Evolutionary conservation across 495 filamentous ascomycete species (phyloP).

Genomic region (Neurospora sp.): DNA sequence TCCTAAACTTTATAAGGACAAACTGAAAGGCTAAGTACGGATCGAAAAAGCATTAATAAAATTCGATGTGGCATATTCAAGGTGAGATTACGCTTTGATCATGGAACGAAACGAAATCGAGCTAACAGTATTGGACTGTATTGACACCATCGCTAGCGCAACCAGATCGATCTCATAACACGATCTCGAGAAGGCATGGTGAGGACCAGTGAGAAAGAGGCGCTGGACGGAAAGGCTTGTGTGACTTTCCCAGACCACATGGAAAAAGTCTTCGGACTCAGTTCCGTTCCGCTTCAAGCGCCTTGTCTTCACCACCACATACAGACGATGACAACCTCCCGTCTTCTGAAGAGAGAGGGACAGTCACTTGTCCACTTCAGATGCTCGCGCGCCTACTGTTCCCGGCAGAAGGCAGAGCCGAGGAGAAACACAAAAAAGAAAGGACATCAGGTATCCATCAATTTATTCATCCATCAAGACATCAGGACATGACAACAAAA

Average conservation of each 20-base stretch:
- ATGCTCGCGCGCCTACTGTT: neutral
- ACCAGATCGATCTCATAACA: neutral
- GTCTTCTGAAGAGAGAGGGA: neutral
- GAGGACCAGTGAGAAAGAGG: neutral
- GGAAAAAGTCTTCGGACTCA: neutral
- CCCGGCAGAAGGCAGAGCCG: neutral
- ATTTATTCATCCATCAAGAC: neutral
- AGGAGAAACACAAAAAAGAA: neutral
- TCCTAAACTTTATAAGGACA: too few species aligned
- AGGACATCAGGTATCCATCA: neutral
- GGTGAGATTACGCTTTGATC: too few species aligned
- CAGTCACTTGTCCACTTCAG: neutral
- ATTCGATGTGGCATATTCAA: too few species aligned
- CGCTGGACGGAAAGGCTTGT: neutral
- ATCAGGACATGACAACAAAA: neutral
- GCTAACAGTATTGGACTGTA: too few species aligned
- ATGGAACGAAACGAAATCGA: too few species aligned
- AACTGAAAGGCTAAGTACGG: too few species aligned
- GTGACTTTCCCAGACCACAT: neutral
- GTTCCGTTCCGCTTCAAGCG: neutral
- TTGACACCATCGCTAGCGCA: neutral
- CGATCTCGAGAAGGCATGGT: neutral
- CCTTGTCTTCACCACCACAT: neutral
- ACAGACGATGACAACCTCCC: neutral
- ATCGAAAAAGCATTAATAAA: too few species aligned